These are phyloP conservation scores for Dichotomopilus funicola DNA, from an alignment of 2,329 filamentous ascomycete genomes.

Conservation along the genomic window DNA sequence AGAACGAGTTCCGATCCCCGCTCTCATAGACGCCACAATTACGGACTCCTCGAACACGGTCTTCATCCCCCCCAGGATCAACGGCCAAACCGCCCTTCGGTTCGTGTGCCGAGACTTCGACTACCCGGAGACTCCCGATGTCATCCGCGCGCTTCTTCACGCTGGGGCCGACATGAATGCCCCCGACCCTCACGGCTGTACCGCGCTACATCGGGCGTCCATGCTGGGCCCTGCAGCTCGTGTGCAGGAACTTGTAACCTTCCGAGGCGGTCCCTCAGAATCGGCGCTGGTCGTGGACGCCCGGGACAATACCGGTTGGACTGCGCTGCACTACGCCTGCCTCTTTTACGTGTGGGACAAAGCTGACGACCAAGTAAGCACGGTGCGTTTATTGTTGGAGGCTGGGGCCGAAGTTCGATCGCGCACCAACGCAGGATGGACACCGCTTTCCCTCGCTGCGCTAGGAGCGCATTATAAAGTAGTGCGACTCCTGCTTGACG, in stretches of 20 bases:
- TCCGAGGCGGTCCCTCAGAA: constrained; percentile 1
- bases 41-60: not conserved
- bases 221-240: not conserved
- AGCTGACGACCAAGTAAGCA: not conserved
- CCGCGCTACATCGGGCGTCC: constrained; percentile 13
- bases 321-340: constrained; percentile 17
- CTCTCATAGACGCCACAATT: constrained; percentile 9
- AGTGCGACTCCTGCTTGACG: constrained; percentile 5
- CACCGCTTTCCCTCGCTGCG: constrained; percentile 9
- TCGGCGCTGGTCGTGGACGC: constrained; percentile 11
- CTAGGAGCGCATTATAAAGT: constrained; percentile 1
- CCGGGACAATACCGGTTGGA: constrained; percentile 11
- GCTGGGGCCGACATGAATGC: constrained; percentile 11
- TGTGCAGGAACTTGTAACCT: constrained; percentile 2
- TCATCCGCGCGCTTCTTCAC: constrained; percentile 8
- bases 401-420: constrained; percentile 9
- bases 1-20: not conserved
- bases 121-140: not conserved
- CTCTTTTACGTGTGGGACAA: constrained; percentile 6
- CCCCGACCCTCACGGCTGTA: constrained; percentile 3
- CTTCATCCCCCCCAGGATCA: not conserved
- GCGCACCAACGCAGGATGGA: constrained; percentile 8
- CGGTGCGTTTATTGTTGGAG: constrained; percentile 5
- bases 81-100: constrained; percentile 5
- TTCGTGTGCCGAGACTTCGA: constrained; percentile 2